Conservation (phyloP, 768 basidiomycete genomes). For the Tricholomella constricta region DNA sequence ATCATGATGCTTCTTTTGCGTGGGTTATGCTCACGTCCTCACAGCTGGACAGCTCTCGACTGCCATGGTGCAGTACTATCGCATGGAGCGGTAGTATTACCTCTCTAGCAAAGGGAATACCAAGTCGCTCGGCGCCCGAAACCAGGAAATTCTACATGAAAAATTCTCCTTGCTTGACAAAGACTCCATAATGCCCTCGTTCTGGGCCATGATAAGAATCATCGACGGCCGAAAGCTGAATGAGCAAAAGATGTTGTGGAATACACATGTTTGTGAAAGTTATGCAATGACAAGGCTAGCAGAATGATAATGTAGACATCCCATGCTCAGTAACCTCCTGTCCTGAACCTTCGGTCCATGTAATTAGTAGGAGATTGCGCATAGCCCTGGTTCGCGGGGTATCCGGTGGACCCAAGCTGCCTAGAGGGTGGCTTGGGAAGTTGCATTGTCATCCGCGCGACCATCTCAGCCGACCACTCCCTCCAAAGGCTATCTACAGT, state of each 20-base stretch:
- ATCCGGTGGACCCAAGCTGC: not conserved
- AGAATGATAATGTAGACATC: not conserved
- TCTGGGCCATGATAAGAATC: no score
- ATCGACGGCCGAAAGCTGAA: no score
- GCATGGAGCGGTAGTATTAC: not conserved
- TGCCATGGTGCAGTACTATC: not conserved
- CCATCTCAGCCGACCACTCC: constrained; percentile 9
- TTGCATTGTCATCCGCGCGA: constrained; percentile 1
- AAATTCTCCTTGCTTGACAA: no score
- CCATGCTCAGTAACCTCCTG: not conserved
- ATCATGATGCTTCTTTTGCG: not conserved
- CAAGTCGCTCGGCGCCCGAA: not conserved
- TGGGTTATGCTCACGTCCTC: constrained; percentile 1
- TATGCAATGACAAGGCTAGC: not conserved
- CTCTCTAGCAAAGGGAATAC: not conserved
- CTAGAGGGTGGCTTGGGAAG: not conserved
- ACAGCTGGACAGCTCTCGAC: not conserved
- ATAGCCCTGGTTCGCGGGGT: not conserved
- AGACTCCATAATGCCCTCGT: no score
- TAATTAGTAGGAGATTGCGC: not conserved
- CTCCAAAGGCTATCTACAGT: not conserved
- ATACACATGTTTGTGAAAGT: not conserved
- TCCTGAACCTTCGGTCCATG: not conserved
- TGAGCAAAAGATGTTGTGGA: not conserved
- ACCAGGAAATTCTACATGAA: no score